Evolutionary conservation across 75 land plant species (phyloP).

Genomic region (Chamaecyparis obtusa): DNA sequence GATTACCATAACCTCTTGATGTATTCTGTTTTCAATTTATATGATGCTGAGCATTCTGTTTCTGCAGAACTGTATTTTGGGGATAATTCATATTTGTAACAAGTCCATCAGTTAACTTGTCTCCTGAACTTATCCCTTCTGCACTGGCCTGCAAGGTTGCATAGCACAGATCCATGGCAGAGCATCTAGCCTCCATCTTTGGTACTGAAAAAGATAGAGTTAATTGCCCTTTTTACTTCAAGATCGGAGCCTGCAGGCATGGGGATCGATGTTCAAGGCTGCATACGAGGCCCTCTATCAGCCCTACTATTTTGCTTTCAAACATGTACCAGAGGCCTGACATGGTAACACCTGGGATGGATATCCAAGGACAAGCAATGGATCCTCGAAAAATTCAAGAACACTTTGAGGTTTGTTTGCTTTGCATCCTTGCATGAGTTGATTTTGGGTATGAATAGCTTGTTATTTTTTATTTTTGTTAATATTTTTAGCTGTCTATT

Average conservation of each 20-base stretch:
- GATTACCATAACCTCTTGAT: too few relatives aligned
- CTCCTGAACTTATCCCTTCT: too few relatives aligned
- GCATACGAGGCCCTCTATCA: constrained; percentile 38
- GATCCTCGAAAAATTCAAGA: constrained; percentile 39
- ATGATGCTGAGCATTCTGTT: neutral
- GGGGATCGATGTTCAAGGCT: constrained; percentile 44
- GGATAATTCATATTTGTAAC: neutral
- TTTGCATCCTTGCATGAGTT: neutral
- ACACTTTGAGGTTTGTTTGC: constrained; percentile 31
- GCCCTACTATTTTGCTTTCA: constrained; percentile 39
- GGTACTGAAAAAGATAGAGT: constrained; percentile 47
- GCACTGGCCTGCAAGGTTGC: neutral
- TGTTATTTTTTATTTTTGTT: neutral
- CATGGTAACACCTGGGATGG: constrained; percentile 38
- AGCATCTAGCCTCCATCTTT: constrained; percentile 43
- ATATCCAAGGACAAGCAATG: constrained; percentile 36
- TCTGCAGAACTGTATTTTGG: neutral
- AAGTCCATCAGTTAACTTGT: neutral
- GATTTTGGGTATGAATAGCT: neutral
- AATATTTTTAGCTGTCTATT: neutral
- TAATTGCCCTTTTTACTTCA: constrained; percentile 43
- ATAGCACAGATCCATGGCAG: constrained; percentile 28
- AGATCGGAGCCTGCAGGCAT: constrained; percentile 43
- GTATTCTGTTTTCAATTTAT: neutral
- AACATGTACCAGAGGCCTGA: constrained; percentile 48